These are phyloP conservation scores for Lablab purpureus DNA, from an alignment of 306 rosid genomes.

Conservation along the genomic window DNA sequence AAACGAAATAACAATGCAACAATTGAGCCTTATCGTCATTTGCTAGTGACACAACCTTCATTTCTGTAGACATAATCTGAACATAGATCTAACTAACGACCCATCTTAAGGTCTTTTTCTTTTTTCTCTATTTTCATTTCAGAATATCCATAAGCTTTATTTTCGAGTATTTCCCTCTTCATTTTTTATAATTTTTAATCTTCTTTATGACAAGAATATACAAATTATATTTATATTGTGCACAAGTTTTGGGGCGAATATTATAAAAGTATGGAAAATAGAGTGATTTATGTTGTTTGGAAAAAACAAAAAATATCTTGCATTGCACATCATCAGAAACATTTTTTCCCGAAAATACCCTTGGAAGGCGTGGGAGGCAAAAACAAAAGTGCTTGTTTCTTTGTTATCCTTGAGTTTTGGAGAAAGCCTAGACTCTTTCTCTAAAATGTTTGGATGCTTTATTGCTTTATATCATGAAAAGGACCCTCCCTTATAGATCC, in stretches of 20 bases:
- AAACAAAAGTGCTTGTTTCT: constrained; percentile 40
- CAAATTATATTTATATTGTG: neutral
- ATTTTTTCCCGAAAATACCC: constrained; percentile 24
- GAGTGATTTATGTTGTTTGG: neutral
- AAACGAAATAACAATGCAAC: constrained; percentile 36
- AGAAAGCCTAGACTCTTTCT: constrained; percentile 57
- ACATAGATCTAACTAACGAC: constrained; percentile 41
- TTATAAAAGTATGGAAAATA: neutral
- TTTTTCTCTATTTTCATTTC: neutral
- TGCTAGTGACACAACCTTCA: constrained; percentile 60
- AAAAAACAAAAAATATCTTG: neutral
- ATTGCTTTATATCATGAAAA: constrained; percentile 42
- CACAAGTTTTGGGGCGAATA: neutral
- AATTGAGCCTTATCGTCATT: constrained; percentile 47
- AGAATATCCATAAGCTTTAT: neutral
- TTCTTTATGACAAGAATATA: neutral
- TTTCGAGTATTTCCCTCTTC: neutral
- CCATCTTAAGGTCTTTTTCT: constrained; percentile 29
- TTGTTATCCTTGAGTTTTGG: constrained; percentile 24
- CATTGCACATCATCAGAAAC: neutral
- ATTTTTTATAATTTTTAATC: neutral
- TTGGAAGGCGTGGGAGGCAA: constrained; percentile 70
- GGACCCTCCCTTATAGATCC: constrained; percentile 29
- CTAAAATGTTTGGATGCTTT: constrained; percentile 41
- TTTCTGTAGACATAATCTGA: constrained; percentile 52